phyloP scores from a whole-genome alignment of 1,284 basidiomycete species.

The Cutaneotrichosporon mucoides region DNA sequence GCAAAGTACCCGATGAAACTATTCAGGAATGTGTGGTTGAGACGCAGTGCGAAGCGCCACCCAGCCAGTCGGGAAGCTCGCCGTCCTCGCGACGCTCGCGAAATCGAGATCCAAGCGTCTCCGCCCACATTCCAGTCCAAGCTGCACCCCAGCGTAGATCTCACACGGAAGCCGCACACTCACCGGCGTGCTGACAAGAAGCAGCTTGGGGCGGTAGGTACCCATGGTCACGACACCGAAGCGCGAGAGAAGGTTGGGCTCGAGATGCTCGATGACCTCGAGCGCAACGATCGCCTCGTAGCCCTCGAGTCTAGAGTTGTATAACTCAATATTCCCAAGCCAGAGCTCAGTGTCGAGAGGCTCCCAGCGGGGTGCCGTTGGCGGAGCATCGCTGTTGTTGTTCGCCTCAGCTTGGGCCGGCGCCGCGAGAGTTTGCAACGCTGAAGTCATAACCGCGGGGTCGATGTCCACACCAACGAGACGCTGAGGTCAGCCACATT shows the following conservation, averaged over 20 bases:
- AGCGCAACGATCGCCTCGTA: slow-evolving; percentile 79
- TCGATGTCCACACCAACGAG: slow-evolving; percentile 45
- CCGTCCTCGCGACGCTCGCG: too few relatives aligned
- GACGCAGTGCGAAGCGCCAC: too few relatives aligned
- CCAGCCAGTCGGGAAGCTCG: too few relatives aligned
- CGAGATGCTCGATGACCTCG: slow-evolving; percentile 92
- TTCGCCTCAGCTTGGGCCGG: slow-evolving; percentile 5
- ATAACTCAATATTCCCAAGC: slow-evolving; percentile 71
- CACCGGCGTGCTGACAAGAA: slow-evolving; percentile 79
- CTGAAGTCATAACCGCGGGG: slow-evolving; percentile 38
- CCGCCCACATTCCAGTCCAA: not conserved
- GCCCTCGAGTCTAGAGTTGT: slow-evolving; percentile 68
- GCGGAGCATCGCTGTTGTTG: not conserved
- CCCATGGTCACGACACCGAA: slow-evolving; percentile 79
- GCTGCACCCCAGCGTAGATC: not conserved
- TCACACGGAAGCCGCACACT: slow-evolving; percentile 11
- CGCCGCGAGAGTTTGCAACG: slow-evolving; percentile 34
- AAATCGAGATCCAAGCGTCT: too few relatives aligned
- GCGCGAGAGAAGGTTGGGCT: slow-evolving; percentile 62
- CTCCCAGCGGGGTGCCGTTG: slow-evolving; percentile 61
- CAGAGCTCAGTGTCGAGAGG: slow-evolving; percentile 67
- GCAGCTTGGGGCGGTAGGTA: slow-evolving; percentile 69
- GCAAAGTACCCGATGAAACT: too few relatives aligned
- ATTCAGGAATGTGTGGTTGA: too few relatives aligned
- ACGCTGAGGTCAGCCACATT: slow-evolving; percentile 26